A percentile compares a stretch with the other conserved stretches of the same genome.
These are phyloP conservation scores for Flammula alnicola DNA, from an alignment of 1,284 basidiomycete species.

Conservation along the genomic window DNA sequence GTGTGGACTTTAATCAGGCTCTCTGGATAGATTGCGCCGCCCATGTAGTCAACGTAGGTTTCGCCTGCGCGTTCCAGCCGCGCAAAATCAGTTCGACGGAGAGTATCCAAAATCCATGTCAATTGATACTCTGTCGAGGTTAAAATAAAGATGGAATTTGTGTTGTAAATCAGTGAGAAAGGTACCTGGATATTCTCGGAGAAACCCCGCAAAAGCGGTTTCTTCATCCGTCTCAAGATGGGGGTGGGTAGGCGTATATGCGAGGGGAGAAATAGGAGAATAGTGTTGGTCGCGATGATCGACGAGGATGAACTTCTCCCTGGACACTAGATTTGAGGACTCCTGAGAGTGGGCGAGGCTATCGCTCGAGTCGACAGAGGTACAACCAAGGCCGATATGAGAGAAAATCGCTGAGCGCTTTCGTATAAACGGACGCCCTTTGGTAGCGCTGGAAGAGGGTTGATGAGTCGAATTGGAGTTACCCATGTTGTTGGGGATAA, in stretches of 20 bases:
- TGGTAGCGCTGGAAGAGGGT: constrained; percentile 28
- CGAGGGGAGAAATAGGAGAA: constrained; percentile 24
- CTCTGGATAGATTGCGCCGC: constrained; percentile 74
- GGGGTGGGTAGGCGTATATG: constrained; percentile 25
- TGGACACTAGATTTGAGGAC: constrained; percentile 19
- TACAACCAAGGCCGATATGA: constrained; percentile 41
- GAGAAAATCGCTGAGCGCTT: constrained; percentile 41
- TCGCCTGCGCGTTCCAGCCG: constrained; percentile 65
- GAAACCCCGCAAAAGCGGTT: constrained; percentile 37
- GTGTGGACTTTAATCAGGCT: constrained; percentile 71
- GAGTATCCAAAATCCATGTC: constrained; percentile 71
- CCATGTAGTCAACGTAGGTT: constrained; percentile 85
- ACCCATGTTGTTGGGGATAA: constrained; percentile 37
- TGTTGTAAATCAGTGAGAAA: neutral
- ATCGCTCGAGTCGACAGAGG: constrained; percentile 36
- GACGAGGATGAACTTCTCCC: constrained; percentile 25
- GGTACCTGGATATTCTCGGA: constrained; percentile 46
- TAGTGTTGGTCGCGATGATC: constrained; percentile 22
- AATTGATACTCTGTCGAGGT: constrained; percentile 53
- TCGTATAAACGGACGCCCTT: constrained; percentile 29
- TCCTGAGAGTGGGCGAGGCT: constrained; percentile 28
- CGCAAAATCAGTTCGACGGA: constrained; percentile 71
- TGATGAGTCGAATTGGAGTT: constrained; percentile 35
- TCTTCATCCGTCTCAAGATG: constrained; percentile 20
- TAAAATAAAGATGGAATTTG: neutral